Conservation (phyloP, 2,329 filamentous ascomycete genomes). For the Pseudogymnoascus sp. region DNA sequence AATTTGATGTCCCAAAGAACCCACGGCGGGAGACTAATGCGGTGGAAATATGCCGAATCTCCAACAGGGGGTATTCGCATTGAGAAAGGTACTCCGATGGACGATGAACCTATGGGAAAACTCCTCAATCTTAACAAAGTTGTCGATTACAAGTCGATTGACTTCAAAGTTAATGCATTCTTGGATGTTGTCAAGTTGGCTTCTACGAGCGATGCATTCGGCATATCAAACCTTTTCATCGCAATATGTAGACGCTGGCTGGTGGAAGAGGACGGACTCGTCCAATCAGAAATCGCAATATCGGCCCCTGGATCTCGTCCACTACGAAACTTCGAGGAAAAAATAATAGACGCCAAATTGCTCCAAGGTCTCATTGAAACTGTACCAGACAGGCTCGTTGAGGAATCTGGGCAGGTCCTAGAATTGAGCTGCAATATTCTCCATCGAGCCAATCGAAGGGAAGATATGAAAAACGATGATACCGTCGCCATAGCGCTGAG, state of each 20-base stretch:
- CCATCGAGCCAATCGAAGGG: slow-evolving; percentile 16
- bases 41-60: slow-evolving; percentile 47
- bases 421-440: slow-evolving; percentile 56
- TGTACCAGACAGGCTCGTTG: slow-evolving; percentile 55
- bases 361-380: slow-evolving; percentile 58
- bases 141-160: slow-evolving; percentile 34
- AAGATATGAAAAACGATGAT: slow-evolving; percentile 39
- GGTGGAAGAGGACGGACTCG: slow-evolving; percentile 16
- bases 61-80: slow-evolving; percentile 45
- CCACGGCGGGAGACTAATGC: slow-evolving; percentile 19
- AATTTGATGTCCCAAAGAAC: slow-evolving; percentile 51
- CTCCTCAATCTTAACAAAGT: neutral
- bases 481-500: slow-evolving; percentile 48
- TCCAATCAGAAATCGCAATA: slow-evolving; percentile 20
- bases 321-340: slow-evolving; percentile 34
- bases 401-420: slow-evolving; percentile 56
- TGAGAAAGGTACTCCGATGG: slow-evolving; percentile 21
- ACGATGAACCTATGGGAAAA: slow-evolving; percentile 10
- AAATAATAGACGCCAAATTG: slow-evolving; percentile 51
- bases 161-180: slow-evolving; percentile 39
- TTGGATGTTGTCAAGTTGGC: slow-evolving; percentile 38
- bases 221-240: slow-evolving; percentile 54
- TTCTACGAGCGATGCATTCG: slow-evolving; percentile 29
- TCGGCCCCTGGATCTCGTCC: neutral
- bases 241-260: slow-evolving; percentile 53